Evolutionary conservation across 2,329 filamentous ascomycete species (phyloP).

Genomic region (Paecilomyces variotii): DNA sequence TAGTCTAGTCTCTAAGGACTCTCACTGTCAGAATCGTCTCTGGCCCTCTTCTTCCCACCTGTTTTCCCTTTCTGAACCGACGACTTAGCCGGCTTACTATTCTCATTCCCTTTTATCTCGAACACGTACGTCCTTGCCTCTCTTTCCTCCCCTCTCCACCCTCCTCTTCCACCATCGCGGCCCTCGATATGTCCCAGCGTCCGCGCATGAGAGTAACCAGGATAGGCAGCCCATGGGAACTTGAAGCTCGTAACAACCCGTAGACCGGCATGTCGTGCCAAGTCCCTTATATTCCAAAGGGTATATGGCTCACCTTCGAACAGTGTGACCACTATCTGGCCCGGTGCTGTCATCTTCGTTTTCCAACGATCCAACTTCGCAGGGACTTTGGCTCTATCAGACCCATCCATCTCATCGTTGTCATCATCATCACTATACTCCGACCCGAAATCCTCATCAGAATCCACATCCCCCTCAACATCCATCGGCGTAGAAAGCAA

Average conservation of each 20-base stretch:
- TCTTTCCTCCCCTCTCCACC: slow-evolving; percentile 41
- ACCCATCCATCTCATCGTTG: slow-evolving; percentile 9
- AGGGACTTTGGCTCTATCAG: slow-evolving; percentile 2
- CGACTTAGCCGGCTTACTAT: not conserved
- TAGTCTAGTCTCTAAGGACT: slow-evolving; percentile 15
- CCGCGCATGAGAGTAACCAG: slow-evolving; percentile 40
- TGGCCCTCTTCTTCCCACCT: slow-evolving; percentile 25
- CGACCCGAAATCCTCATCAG: slow-evolving; percentile 11
- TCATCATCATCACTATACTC: slow-evolving; percentile 10
- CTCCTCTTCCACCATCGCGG: slow-evolving; percentile 30
- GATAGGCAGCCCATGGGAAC: slow-evolving; percentile 41
- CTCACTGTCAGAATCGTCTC: slow-evolving; percentile 25
- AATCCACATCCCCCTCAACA: slow-evolving; percentile 12
- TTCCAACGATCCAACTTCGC: slow-evolving; percentile 7
- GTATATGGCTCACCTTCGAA: slow-evolving; percentile 95
- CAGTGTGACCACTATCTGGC: slow-evolving; percentile 68
- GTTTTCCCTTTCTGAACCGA: slow-evolving; percentile 11
- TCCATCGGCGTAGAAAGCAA: slow-evolving; percentile 26
- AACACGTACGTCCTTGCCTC: slow-evolving; percentile 41
- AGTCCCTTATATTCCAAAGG: slow-evolving; percentile 86
- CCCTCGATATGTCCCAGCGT: slow-evolving; percentile 39
- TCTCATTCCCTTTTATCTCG: slow-evolving; percentile 26
- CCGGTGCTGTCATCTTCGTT: slow-evolving; percentile 22
- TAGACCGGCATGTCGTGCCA: slow-evolving; percentile 62
- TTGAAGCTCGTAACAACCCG: slow-evolving; percentile 39